phyloP scores from a whole-genome alignment of 2,329 filamentous ascomycete genomes.

The Pseudogymnoascus sp. region DNA sequence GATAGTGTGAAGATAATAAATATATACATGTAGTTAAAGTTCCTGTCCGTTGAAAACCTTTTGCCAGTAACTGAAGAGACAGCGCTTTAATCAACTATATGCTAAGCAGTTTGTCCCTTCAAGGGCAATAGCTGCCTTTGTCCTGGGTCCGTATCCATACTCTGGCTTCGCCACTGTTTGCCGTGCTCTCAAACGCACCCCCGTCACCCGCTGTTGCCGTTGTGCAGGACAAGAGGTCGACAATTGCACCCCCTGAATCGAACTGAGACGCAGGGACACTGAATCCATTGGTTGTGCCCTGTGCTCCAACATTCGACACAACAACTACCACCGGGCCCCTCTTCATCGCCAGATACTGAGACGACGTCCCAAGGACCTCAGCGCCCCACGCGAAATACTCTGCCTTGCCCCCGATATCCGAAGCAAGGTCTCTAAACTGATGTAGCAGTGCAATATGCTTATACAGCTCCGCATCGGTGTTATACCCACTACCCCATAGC shows the following conservation, averaged over 20 bases:
- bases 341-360: slow-evolving; percentile 1
- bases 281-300: neutral
- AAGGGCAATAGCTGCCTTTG: neutral
- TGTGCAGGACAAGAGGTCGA: neutral
- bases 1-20: neutral
- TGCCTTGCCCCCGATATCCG: neutral
- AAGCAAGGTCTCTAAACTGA: neutral
- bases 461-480: slow-evolving; percentile 33
- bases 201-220: neutral
- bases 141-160: neutral
- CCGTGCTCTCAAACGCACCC: neutral
- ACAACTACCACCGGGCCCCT: neutral
- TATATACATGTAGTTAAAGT: neutral
- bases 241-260: neutral
- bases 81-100: neutral
- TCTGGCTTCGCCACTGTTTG: neutral
- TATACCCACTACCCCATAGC: slow-evolving; percentile 35
- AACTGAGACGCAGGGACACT: neutral
- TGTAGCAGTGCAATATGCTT: slow-evolving; percentile 24
- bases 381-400: neutral
- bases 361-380: neutral
- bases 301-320: neutral
- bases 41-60: neutral
- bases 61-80: neutral
- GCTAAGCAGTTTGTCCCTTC: neutral